These are phyloP conservation scores for Globisporangium yorkense DNA, from an alignment of 352 stramenopile species.

Conservation along the genomic window DNA sequence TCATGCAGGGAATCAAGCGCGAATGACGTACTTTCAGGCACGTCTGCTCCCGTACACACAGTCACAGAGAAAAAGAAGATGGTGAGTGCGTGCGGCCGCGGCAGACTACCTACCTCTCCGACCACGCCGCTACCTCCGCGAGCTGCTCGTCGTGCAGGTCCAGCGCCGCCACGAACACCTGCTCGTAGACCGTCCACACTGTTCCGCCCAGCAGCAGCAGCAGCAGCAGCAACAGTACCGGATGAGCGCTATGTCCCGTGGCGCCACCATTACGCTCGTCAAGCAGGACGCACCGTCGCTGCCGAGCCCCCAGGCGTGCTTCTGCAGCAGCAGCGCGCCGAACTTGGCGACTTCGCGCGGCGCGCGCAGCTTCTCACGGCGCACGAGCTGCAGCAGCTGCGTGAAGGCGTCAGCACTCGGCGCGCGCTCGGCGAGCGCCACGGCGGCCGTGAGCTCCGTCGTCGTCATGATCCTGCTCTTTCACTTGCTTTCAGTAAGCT, in stretches of 20 bases:
- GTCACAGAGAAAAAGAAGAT: slow-evolving; percentile 11
- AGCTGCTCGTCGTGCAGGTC: slow-evolving; percentile 57
- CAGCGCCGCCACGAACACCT: slow-evolving; percentile 55
- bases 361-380: slow-evolving; percentile 54
- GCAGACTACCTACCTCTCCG: neutral
- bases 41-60: neutral
- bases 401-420: slow-evolving; percentile 22
- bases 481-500: neutral
- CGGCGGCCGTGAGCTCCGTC: slow-evolving; percentile 36
- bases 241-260: neutral
- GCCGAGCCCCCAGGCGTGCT: slow-evolving; percentile 45
- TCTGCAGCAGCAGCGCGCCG: slow-evolving; percentile 37
- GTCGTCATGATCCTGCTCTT: slow-evolving; percentile 19
- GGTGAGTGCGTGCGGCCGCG: neutral
- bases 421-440: slow-evolving; percentile 30
- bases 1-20: too few species aligned
- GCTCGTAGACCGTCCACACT: slow-evolving; percentile 68
- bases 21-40: slow-evolving; percentile 11
- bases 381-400: slow-evolving; percentile 46
- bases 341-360: slow-evolving; percentile 31
- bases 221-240: neutral
- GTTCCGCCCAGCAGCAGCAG: neutral
- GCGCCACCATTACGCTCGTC: neutral
- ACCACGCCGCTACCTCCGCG: slow-evolving; percentile 14
- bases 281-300: slow-evolving; percentile 29